These are phyloP conservation scores for Phytophthora sp. DNA, from an alignment of 352 stramenopile species.

Conservation along the genomic window DNA sequence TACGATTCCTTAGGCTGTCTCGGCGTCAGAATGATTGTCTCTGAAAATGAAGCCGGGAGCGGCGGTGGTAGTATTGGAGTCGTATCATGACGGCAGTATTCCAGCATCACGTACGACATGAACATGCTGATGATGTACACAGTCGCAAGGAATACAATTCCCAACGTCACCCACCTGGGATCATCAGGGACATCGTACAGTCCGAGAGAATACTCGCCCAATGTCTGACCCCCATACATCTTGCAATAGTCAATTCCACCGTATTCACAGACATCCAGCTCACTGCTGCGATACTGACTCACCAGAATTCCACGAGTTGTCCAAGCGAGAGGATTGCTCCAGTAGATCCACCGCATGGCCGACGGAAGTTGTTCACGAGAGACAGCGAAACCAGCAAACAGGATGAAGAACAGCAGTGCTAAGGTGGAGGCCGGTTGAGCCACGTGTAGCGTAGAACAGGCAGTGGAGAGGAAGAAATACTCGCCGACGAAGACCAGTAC, in stretches of 20 bases:
- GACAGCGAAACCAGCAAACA: constrained; percentile 60
- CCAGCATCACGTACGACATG: constrained; percentile 48
- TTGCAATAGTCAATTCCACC: constrained; percentile 51
- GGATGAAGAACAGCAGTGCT: constrained; percentile 46
- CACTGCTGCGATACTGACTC: constrained; percentile 49
- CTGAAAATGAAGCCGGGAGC: constrained; percentile 13
- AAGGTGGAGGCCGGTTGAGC: constrained; percentile 52
- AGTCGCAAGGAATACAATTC: constrained; percentile 38
- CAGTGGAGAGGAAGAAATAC: constrained; percentile 48
- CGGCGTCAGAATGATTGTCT: constrained; percentile 15
- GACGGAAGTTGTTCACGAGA: constrained; percentile 44
- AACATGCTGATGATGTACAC: constrained; percentile 37
- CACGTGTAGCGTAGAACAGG: constrained; percentile 47
- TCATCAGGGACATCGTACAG: constrained; percentile 51
- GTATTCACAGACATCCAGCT: constrained; percentile 44
- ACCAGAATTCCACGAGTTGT: constrained; percentile 43
- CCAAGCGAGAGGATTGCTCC: constrained; percentile 65
- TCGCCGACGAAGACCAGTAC: constrained; percentile 50
- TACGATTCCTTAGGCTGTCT: constrained; percentile 42
- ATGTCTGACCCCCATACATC: constrained; percentile 32
- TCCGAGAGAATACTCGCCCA: constrained; percentile 46
- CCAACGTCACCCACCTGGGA: constrained; percentile 43
- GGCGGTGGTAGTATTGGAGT: constrained; percentile 2
- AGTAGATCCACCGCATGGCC: constrained; percentile 60
- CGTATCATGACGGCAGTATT: constrained; percentile 42